A percentile compares a stretch with the other conserved stretches of the same genome.
Evolutionary conservation across 202 grass and related monocot genomes (phyloP).

Genomic region (Zoysia matrella): DNA sequence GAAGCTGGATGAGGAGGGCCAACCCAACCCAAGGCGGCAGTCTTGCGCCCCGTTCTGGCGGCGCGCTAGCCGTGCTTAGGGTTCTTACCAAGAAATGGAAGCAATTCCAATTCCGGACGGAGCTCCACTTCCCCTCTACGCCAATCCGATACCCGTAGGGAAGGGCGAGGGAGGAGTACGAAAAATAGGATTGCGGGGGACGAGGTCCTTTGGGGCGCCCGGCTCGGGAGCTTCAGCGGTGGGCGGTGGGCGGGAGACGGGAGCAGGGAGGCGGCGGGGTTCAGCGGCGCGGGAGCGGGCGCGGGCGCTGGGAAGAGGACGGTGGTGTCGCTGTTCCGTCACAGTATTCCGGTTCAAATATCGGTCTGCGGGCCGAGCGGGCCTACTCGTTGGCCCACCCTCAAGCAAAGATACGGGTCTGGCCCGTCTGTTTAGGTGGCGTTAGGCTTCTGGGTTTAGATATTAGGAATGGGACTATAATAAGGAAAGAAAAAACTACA

Average conservation of each 20-base stretch:
- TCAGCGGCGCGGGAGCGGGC: background rate
- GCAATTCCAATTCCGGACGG: background rate
- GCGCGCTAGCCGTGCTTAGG: background rate
- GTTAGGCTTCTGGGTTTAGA: no score
- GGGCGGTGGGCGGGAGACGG: background rate
- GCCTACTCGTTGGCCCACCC: background rate
- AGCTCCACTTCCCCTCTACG: background rate
- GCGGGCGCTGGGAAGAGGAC: background rate
- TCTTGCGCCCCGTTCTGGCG: background rate
- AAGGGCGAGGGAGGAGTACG: background rate
- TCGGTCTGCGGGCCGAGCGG: no score
- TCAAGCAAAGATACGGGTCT: background rate
- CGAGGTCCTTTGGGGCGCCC: background rate
- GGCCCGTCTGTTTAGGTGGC: background rate
- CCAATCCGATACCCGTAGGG: background rate
- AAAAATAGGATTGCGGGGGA: background rate
- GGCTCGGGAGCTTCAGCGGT: background rate
- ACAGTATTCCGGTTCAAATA: background rate
- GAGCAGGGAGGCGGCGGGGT: background rate
- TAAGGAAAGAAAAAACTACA: no score
- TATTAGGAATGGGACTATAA: no score
- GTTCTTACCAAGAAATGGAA: background rate
- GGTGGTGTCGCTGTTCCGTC: background rate
- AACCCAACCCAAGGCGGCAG: background rate
- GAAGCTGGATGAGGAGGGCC: background rate